phyloP scores from a whole-genome alignment of 768 basidiomycete genomes.

The Suillus hirtellus region DNA sequence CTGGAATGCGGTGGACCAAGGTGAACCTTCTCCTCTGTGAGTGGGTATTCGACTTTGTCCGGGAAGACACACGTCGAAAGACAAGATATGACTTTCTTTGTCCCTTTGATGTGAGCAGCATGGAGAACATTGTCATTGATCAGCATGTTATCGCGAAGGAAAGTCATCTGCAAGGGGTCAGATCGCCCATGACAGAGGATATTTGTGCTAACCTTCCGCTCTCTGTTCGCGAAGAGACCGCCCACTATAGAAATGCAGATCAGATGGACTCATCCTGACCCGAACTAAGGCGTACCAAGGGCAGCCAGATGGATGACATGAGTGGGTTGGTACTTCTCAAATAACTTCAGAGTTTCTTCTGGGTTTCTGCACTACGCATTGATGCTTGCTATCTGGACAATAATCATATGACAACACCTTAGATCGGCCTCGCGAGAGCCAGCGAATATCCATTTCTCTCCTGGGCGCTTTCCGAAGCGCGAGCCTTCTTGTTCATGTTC shows the following conservation, averaged over 20 bases:
- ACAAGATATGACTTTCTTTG: conserved; percentile 87
- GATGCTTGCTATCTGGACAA: background rate
- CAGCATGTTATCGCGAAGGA: conserved; percentile 90
- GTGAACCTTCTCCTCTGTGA: conserved; percentile 93
- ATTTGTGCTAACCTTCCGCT: conserved; percentile 65
- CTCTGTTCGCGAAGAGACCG: conserved; percentile 95
- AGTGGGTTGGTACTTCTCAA: conserved; percentile 90
- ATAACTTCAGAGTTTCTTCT: conserved; percentile 67
- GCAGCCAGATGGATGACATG: conserved; percentile 97
- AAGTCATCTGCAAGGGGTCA: conserved; percentile 60
- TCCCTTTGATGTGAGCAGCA: conserved; percentile 61
- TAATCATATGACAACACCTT: conserved; percentile 45
- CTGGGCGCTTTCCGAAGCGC: conserved; percentile 70
- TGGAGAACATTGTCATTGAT: conserved; percentile 96
- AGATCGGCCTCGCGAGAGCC: conserved; percentile 82
- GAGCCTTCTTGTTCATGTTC: conserved; percentile 77
- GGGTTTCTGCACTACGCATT: conserved; percentile 51
- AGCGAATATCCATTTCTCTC: conserved; percentile 87
- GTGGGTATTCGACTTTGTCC: conserved; percentile 90
- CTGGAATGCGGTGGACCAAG: conserved; percentile 88
- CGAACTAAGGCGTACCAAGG: conserved; percentile 55
- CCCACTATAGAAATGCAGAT: conserved; percentile 58
- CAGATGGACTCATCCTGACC: conserved; percentile 1
- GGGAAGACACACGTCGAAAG: conserved; percentile 98
- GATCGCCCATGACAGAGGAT: background rate